Conservation (phyloP, 1,139 yeast genomes). For the Taphrina flavorubra region DNA sequence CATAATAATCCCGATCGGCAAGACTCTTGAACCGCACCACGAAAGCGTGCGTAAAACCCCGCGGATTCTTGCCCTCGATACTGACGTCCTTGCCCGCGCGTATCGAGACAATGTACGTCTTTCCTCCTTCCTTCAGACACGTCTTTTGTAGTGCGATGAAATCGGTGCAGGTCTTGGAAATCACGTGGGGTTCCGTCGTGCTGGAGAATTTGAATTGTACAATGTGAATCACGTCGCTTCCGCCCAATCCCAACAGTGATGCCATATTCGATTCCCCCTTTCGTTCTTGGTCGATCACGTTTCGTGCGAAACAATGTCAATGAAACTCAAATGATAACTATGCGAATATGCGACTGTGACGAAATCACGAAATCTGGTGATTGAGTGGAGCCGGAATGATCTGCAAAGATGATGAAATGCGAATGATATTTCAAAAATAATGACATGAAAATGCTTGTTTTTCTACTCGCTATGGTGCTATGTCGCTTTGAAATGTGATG, state of each 20-base stretch:
- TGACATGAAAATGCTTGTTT: neutral
- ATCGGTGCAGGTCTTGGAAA: constrained; percentile 23
- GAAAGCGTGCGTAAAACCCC: constrained; percentile 35
- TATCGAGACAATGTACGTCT: constrained; percentile 30
- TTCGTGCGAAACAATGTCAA: too few relatives aligned
- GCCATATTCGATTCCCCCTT: neutral
- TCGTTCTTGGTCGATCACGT: too few relatives aligned
- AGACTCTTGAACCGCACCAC: constrained; percentile 24
- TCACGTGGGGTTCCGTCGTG: constrained; percentile 24
- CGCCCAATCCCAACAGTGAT: constrained; percentile 22
- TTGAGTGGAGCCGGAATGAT: neutral
- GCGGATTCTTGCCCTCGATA: constrained; percentile 26
- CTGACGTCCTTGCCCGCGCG: constrained; percentile 32
- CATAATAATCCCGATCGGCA: constrained; percentile 37
- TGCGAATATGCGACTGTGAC: too few relatives aligned
- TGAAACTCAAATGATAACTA: too few relatives aligned
- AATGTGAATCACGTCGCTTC: constrained; percentile 24
- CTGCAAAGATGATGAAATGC: neutral
- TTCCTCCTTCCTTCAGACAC: constrained; percentile 30
- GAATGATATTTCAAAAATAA: neutral
- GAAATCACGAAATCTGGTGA: too few relatives aligned
- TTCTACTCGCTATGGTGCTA: constrained; percentile 18
- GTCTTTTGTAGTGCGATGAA: constrained; percentile 17
- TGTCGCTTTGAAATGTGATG: constrained; percentile 5
- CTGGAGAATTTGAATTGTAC: constrained; percentile 29